These are phyloP conservation scores for Curvularia lunata DNA, from an alignment of 2,329 filamentous ascomycete species.

Conservation along the genomic window DNA sequence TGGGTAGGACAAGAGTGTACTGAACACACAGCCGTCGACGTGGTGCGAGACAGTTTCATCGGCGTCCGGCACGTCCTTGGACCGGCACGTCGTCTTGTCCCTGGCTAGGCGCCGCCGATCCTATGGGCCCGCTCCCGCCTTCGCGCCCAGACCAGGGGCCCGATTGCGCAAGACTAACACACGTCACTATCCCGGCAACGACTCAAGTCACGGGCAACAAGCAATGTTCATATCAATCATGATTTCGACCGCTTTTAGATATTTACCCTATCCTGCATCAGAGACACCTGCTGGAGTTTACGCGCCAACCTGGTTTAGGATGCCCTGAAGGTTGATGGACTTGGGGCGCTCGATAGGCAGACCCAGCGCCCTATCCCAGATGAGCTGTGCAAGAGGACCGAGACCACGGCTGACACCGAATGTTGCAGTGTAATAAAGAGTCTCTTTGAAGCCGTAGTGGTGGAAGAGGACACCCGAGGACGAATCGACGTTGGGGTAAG, in stretches of 20 bases:
- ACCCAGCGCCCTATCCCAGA: constrained; percentile 94
- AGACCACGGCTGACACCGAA: constrained; percentile 75
- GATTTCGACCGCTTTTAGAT: background rate
- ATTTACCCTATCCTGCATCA: background rate
- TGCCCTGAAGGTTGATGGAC: constrained; percentile 90
- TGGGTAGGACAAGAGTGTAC: background rate
- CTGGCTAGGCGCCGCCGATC: constrained; percentile 22
- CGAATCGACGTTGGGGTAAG: constrained; percentile 95
- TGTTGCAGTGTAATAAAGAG: constrained; percentile 85
- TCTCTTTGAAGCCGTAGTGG: constrained; percentile 97
- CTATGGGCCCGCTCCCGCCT: constrained; percentile 10
- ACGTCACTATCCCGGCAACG: background rate
- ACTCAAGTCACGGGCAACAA: background rate
- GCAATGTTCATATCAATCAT: background rate
- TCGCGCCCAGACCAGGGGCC: background rate
- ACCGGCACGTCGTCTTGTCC: constrained; percentile 19
- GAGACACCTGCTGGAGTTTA: constrained; percentile 13
- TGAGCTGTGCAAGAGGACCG: constrained; percentile 88
- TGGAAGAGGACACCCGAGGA: constrained; percentile 94
- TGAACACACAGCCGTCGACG: constrained; percentile 19
- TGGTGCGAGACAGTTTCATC: constrained; percentile 20
- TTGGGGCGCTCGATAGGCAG: constrained; percentile 97
- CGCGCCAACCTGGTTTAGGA: constrained; percentile 67
- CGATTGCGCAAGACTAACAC: constrained; percentile 4
- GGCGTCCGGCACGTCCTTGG: background rate